These are phyloP conservation scores for Coccomyxa sp. DNA, from an alignment of 139 green algal species.

Conservation along the genomic window DNA sequence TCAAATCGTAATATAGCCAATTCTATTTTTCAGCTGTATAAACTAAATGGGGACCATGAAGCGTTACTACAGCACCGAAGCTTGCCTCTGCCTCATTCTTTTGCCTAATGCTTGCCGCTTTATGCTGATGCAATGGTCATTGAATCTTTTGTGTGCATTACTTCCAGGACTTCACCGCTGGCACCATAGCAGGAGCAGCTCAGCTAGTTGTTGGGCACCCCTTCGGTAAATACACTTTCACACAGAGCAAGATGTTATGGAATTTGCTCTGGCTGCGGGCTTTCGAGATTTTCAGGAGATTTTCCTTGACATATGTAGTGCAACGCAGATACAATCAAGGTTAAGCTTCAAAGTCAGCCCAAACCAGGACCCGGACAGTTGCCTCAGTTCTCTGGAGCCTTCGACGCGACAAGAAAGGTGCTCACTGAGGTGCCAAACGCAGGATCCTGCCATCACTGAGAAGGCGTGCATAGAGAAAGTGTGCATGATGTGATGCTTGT, in stretches of 20 bases:
- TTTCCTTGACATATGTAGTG: not conserved
- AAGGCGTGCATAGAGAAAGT: not conserved
- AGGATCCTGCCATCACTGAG: not conserved
- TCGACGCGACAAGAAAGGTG: slow-evolving; percentile 46
- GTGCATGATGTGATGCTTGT: not conserved
- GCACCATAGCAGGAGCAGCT: slow-evolving; percentile 15
- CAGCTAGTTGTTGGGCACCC: slow-evolving; percentile 65
- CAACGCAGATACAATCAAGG: not conserved
- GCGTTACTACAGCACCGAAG: no score
- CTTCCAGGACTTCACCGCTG: slow-evolving; percentile 19
- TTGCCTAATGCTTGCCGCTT: not conserved
- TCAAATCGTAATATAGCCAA: no score
- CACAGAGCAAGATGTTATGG: not conserved
- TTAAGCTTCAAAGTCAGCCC: slow-evolving; percentile 62
- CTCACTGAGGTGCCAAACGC: not conserved
- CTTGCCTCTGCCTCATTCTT: no score
- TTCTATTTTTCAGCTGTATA: no score
- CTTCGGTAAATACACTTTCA: slow-evolving; percentile 52
- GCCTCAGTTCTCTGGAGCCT: slow-evolving; percentile 29
- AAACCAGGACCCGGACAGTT: slow-evolving; percentile 16
- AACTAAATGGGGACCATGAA: no score
- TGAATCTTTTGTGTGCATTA: not conserved
- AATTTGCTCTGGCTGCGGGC: not conserved
- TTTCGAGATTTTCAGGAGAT: not conserved
- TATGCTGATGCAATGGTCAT: not conserved